A percentile compares a stretch with the other conserved stretches of the same genome.
These are phyloP conservation scores for Eimeria necatrix DNA, from an alignment of 169 alveolate genomes.

Conservation along the genomic window DNA sequence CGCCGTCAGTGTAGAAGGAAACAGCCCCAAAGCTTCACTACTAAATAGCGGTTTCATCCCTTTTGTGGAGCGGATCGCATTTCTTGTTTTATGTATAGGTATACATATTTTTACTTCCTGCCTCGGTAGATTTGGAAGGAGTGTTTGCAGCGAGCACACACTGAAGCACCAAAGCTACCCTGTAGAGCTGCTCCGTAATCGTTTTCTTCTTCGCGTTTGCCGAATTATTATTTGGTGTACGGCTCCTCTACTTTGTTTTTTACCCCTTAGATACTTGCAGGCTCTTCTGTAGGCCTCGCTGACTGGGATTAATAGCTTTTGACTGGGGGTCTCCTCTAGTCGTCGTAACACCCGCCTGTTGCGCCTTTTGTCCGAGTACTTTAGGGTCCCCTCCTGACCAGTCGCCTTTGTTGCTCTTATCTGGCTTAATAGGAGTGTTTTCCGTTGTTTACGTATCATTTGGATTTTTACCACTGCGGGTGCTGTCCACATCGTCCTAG, in stretches of 20 bases:
- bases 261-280: background rate
- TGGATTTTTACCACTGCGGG: background rate
- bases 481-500: background rate
- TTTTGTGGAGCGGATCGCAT: too few species aligned
- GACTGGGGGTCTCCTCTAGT: background rate
- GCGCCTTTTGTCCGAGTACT: background rate
- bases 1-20: too few species aligned
- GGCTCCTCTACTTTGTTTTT: background rate
- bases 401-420: background rate
- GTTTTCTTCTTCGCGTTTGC: background rate
- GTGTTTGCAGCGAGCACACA: too few species aligned
- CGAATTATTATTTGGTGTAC: background rate
- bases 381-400: background rate
- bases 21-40: too few species aligned
- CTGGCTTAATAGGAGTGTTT: background rate
- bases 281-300: background rate
- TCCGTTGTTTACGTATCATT: background rate
- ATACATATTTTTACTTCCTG: too few species aligned
- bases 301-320: too few species aligned
- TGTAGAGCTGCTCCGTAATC: background rate
- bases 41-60: too few species aligned
- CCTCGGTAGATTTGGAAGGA: too few species aligned
- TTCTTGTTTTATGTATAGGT: too few species aligned
- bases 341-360: background rate
- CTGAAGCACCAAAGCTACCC: too few species aligned